Percentiles rank a stretch among this genome's conserved stretches.
Evolutionary conservation across 345 rosid genomes (phyloP).

Genomic region (Xanthoceras sorbifolium): DNA sequence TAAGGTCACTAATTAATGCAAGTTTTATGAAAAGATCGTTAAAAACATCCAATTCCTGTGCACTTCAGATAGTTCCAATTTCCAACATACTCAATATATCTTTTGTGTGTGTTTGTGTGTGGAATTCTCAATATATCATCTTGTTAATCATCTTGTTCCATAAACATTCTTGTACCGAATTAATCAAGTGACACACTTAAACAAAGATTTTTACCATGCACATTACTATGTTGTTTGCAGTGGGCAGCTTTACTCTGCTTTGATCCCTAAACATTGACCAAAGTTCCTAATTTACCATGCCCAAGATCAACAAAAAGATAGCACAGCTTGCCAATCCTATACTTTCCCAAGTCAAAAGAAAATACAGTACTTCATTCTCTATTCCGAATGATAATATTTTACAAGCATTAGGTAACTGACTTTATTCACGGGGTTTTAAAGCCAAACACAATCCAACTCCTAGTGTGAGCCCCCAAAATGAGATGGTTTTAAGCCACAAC

Average conservation of each 20-base stretch:
- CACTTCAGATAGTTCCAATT: not conserved
- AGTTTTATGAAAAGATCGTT: not conserved
- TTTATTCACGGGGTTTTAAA: no score
- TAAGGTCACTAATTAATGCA: not conserved
- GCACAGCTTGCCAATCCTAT: not conserved
- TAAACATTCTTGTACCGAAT: not conserved
- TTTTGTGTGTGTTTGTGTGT: no score
- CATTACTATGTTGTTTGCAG: not conserved
- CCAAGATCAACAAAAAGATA: not conserved
- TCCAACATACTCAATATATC: not conserved
- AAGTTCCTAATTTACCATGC: not conserved
- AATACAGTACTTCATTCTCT: not conserved
- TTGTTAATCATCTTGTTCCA: not conserved
- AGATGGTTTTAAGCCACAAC: no score
- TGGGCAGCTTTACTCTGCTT: not conserved
- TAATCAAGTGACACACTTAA: not conserved
- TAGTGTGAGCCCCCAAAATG: no score
- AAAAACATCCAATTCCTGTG: not conserved
- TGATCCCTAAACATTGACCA: not conserved
- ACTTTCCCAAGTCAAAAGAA: not conserved
- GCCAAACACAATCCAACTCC: no score
- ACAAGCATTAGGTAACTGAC: no score
- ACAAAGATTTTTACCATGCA: not conserved
- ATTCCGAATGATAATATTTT: no score
- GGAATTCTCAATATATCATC: not conserved